These are phyloP conservation scores for Pouteria glomerata DNA, from an alignment of 148 eudicot genomes.

Conservation along the genomic window DNA sequence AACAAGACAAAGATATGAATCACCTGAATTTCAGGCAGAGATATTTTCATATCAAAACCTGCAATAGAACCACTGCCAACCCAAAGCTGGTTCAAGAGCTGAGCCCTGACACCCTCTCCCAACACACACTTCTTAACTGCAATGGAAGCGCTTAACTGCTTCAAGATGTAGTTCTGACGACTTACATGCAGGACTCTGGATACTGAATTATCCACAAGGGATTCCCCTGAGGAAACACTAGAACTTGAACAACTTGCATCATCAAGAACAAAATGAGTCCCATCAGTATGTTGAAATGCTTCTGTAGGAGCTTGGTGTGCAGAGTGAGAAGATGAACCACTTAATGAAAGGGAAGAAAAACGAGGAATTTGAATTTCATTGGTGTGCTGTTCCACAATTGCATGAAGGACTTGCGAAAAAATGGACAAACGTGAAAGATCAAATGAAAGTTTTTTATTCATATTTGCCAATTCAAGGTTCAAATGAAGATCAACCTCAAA, in stretches of 20 bases:
- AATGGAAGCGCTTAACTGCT: slow-evolving; percentile 41
- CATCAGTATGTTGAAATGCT: slow-evolving; percentile 19
- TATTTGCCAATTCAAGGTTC: slow-evolving; percentile 32
- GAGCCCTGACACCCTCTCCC: slow-evolving; percentile 26
- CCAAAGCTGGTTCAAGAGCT: slow-evolving; percentile 47
- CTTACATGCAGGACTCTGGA: slow-evolving; percentile 26
- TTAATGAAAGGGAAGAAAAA: slow-evolving; percentile 32
- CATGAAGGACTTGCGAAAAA: slow-evolving; percentile 46
- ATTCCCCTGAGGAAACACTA: slow-evolving; percentile 20
- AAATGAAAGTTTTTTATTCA: slow-evolving; percentile 41
- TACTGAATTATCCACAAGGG: slow-evolving; percentile 22
- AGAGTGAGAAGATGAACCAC: slow-evolving; percentile 25
- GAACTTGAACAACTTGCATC: slow-evolving; percentile 44
- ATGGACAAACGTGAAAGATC: slow-evolving; percentile 50
- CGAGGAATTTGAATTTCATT: slow-evolving; percentile 37
- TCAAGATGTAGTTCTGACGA: slow-evolving; percentile 47
- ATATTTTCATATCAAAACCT: slow-evolving; percentile 66
- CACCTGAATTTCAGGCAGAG: slow-evolving; percentile 79
- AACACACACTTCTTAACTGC: slow-evolving; percentile 49
- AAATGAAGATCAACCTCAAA: slow-evolving; percentile 46
- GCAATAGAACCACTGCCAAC: slow-evolving; percentile 69
- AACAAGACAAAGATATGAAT: neutral
- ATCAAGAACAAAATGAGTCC: slow-evolving; percentile 19
- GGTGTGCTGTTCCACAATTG: slow-evolving; percentile 26
- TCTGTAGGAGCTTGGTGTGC: slow-evolving; percentile 21